Conservation (phyloP, 192 early-diverging fungal species). For the Backusella australiensis region DNA sequence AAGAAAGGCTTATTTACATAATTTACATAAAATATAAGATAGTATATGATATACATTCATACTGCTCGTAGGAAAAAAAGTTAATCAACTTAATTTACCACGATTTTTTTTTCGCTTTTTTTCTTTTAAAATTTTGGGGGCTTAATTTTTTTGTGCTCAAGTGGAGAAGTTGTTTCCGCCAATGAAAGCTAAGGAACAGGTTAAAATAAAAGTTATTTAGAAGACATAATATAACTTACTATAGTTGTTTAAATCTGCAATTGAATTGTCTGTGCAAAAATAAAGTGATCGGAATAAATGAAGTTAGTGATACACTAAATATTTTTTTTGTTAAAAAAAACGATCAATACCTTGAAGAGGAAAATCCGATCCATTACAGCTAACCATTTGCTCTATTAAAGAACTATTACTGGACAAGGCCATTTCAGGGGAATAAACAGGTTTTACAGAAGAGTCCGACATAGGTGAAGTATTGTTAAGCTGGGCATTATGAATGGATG, state of each 20-base stretch:
- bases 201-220: constrained; percentile 4
- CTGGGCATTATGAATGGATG: not conserved
- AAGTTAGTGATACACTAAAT: not conserved
- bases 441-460: not conserved
- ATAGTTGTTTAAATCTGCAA: constrained; percentile 6
- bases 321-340: not conserved
- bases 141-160: not conserved
- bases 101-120: not conserved
- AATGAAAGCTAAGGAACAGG: not conserved
- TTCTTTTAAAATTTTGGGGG: not conserved
- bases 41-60: not conserved
- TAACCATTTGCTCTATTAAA: not conserved
- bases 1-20: constrained; percentile 2
- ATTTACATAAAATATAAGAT: not conserved
- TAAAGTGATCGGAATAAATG: not conserved
- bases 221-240: not conserved
- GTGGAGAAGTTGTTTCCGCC: not conserved
- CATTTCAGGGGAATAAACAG: not conserved
- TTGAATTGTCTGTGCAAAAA: constrained; percentile 9
- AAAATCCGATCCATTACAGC: not conserved
- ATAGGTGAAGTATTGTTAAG: not conserved
- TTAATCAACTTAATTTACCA: not conserved
- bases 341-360: not conserved
- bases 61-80: not conserved
- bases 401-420: not conserved